Conservation (phyloP, 108 stramenopile genomes). For the Discostella pseudostelligera region DNA sequence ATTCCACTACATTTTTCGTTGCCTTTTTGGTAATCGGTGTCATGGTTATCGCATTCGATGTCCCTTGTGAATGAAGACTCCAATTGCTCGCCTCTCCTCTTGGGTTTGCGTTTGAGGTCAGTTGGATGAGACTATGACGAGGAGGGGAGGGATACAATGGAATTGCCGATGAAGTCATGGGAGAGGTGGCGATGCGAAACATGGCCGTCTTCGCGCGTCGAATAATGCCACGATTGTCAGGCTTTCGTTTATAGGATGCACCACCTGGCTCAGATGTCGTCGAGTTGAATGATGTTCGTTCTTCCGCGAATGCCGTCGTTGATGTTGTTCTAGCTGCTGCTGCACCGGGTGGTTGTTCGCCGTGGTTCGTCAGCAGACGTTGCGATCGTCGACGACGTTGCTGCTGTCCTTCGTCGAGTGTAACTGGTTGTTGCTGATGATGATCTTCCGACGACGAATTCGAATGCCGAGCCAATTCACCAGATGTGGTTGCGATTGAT, state of each 20-base stretch:
- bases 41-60: not conserved
- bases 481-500: not conserved
- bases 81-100: not conserved
- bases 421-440: not conserved
- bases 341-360: too few relatives aligned
- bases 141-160: not conserved
- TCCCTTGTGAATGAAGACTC: not conserved
- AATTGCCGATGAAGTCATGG: not conserved
- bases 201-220: constrained; percentile 8
- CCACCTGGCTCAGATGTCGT: not conserved
- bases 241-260: constrained; percentile 1
- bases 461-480: not conserved
- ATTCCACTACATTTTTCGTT: constrained; percentile 27
- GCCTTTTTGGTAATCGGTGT: not conserved
- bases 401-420: not conserved
- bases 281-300: not conserved
- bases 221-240: not conserved
- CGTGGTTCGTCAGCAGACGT: not conserved
- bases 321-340: too few relatives aligned
- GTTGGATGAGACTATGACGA: not conserved
- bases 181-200: constrained; percentile 7
- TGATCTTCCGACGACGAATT: too few relatives aligned
- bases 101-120: not conserved
- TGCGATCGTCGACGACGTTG: not conserved
- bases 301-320: constrained; percentile 4